Evolutionary conservation across 441 rosid species (phyloP), one percentile per base, ranked within the genome.

Genomic region (Gossypium laxum): DNA sequence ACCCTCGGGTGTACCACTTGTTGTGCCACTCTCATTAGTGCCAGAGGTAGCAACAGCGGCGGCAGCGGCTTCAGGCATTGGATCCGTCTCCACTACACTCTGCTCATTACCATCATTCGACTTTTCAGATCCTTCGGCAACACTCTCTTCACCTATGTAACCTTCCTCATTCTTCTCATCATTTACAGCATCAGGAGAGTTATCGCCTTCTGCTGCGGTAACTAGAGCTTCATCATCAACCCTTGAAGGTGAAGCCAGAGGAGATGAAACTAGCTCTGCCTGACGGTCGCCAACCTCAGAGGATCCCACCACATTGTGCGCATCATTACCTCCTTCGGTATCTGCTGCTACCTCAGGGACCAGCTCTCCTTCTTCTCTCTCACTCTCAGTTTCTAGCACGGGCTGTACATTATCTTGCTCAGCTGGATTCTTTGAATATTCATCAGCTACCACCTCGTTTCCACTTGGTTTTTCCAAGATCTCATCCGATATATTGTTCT

Each of bases 351-450:
- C 79, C 70, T 89, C 97, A 21, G 85, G 78, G 26, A 79, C 74
- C 63, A 89, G 74, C 78, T 95, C 99, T 68, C 98, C 98, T 76
- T 95, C 99, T 84, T 92, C 99, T 78, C 79, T 90, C 72, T 94
- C 99, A 5, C 84, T 81, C 51, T 84, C 89, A 60, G 74, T 73
- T 41, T 88, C 97, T 71, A 75, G 38, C 10, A 52, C 24, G 24
- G 73, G 58, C 63, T 82, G 86, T 71, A 76, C 86, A 73, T 76
- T 79, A 28, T 85, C 92, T 73, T 79, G 88, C 47, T 77, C 89
- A 45, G 73, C 65, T 64, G 73, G 88, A 72, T 84, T 91, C 77
- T 75, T 82, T 51, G 79, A 60, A 73, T 77, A 83, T 58, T 85
- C 93, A 65, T 85, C 90, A 15, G 73, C 48, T 24, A 73, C 74